phyloP scores from a whole-genome alignment of 129 eudicot genomes.

The Tagetes erecta region DNA sequence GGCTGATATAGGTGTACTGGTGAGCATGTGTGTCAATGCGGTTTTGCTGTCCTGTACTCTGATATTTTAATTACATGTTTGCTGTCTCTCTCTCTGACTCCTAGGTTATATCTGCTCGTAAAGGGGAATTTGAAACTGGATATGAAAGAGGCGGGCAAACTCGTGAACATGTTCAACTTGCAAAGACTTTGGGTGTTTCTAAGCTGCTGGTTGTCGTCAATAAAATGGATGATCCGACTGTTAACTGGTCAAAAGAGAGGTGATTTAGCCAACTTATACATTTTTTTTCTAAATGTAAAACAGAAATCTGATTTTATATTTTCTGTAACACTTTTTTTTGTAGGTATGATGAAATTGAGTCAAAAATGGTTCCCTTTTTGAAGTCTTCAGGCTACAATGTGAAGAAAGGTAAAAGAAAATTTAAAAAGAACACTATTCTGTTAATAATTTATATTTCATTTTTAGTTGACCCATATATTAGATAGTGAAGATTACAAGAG shows the following conservation, averaged over 20 bases:
- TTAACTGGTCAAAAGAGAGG: slow-evolving; percentile 89
- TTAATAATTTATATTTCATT: neutral
- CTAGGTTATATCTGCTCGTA: slow-evolving; percentile 97
- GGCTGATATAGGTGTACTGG: slow-evolving; percentile 96
- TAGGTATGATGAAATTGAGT: slow-evolving; percentile 88
- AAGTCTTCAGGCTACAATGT: slow-evolving; percentile 87
- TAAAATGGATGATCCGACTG: slow-evolving; percentile 97
- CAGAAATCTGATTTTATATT: neutral
- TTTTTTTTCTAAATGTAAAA: neutral
- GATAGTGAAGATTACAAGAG: no score
- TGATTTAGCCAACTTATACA: slow-evolving; percentile 19
- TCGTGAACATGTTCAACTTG: slow-evolving; percentile 98
- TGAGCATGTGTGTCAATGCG: slow-evolving; percentile 29
- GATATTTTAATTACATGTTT: slow-evolving; percentile 2
- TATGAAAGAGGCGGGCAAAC: slow-evolving; percentile 99
- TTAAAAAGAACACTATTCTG: neutral
- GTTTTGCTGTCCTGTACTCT: neutral
- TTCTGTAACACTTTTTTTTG: neutral
- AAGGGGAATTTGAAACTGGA: slow-evolving; percentile 99
- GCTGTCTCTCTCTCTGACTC: neutral
- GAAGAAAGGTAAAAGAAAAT: slow-evolving; percentile 70
- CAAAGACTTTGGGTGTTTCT: slow-evolving; percentile 93
- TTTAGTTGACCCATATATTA: no score
- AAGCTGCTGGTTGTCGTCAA: slow-evolving; percentile 90
- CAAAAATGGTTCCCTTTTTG: slow-evolving; percentile 77